Evolutionary conservation across 495 filamentous ascomycete species (phyloP).

Genomic region (Penicilliopsis zonata): DNA sequence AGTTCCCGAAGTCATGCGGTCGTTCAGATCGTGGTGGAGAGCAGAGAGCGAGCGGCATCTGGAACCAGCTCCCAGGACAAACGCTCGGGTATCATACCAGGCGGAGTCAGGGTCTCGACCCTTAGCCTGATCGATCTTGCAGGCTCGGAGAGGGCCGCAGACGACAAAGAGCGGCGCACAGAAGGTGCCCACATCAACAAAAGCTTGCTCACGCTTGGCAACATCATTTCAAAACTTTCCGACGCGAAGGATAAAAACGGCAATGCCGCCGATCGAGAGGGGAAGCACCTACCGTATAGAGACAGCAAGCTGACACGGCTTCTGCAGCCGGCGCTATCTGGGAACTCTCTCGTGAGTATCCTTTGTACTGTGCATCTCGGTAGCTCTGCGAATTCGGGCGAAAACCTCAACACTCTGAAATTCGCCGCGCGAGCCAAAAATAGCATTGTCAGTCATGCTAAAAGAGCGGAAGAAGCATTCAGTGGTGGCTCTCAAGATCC

Average conservation of each 20-base stretch:
- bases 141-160: constrained; percentile 89
- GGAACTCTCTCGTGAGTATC: constrained; percentile 90
- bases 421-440: constrained; percentile 96
- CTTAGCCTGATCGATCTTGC: constrained; percentile 93
- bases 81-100: constrained; percentile 65
- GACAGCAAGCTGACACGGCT: constrained; percentile 95
- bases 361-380: constrained; percentile 88
- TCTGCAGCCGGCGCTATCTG: constrained; percentile 84
- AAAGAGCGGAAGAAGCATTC: constrained; percentile 83
- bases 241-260: constrained; percentile 76
- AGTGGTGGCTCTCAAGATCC: constrained; percentile 59
- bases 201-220: constrained; percentile 87
- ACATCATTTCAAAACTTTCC: constrained; percentile 79
- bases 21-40: constrained; percentile 97
- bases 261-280: constrained; percentile 63
- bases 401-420: constrained; percentile 92
- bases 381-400: constrained; percentile 58
- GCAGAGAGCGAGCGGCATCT: constrained; percentile 63
- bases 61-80: constrained; percentile 50
- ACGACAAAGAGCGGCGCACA: constrained; percentile 84
- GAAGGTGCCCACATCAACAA: constrained; percentile 99
- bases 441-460: constrained; percentile 94
- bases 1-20: constrained; percentile 97
- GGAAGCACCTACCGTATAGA: constrained; percentile 85
- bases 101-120: constrained; percentile 90